Conservation (phyloP, 2,329 filamentous ascomycete species). For the Scytalidium lignicola region DNA sequence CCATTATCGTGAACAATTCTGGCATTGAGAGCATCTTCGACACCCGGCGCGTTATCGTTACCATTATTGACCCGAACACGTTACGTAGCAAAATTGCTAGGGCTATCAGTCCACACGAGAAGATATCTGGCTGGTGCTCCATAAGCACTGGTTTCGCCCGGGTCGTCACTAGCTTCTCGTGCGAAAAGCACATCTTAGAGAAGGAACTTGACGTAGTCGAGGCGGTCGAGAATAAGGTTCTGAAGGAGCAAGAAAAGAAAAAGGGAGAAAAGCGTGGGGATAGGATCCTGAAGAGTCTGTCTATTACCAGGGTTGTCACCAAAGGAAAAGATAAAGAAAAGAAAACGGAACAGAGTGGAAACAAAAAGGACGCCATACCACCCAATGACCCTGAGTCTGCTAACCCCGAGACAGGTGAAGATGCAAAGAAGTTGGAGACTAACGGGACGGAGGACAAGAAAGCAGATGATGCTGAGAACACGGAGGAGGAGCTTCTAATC, state of each 20-base stretch:
- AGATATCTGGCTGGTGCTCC: slow-evolving; percentile 26
- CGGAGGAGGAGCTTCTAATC: too few relatives aligned
- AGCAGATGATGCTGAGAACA: slow-evolving; percentile 4
- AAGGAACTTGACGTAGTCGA: slow-evolving; percentile 27
- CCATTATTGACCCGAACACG: slow-evolving; percentile 20
- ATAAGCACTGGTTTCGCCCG: slow-evolving; percentile 28
- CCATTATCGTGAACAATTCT: slow-evolving; percentile 26
- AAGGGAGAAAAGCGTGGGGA: slow-evolving; percentile 4
- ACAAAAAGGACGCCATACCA: too few relatives aligned
- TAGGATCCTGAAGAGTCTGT: too few relatives aligned
- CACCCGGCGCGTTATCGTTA: slow-evolving; percentile 26
- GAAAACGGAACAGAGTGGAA: too few relatives aligned
- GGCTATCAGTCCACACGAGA: slow-evolving; percentile 20
- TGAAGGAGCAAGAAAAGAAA: slow-evolving; percentile 15
- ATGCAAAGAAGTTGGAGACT: too few relatives aligned
- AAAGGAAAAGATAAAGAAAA: too few relatives aligned
- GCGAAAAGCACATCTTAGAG: slow-evolving; percentile 20
- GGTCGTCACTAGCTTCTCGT: slow-evolving; percentile 26
- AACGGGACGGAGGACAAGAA: too few relatives aligned
- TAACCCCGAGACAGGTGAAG: too few relatives aligned
- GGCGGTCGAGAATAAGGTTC: slow-evolving; percentile 21
- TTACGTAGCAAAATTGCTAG: slow-evolving; percentile 22
- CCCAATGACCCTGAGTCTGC: too few relatives aligned
- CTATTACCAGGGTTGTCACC: too few relatives aligned
- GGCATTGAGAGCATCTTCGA: slow-evolving; percentile 27